Base-by-base conservation (phyloP, 2,329 filamentous ascomycete species). In the Orbilia oligospora region DNA sequence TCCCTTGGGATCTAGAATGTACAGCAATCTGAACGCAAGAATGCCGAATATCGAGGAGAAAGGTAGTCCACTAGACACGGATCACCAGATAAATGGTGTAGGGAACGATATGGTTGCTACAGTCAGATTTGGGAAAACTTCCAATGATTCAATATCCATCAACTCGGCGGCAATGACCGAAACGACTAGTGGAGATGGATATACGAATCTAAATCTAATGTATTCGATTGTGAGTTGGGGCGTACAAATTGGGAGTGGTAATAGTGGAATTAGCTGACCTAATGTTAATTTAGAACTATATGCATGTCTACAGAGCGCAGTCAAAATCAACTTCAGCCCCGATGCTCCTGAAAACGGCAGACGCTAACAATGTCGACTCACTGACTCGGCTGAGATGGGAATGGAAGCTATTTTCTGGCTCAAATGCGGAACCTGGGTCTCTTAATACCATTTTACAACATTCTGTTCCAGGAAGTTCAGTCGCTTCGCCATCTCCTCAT, bases 391-490 rank as follows among this genome's bases (percentile, higher is more conserved):
- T 82, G 20, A 80, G 81, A 41, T 80, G 81, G 68, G 81, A 82
- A 73, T 82, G 81, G 81, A 82, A 80, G 53, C 70, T 82, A 16
- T 80, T 82, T 65, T 82, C 81, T 10, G 80, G 79, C 12, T 58
- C 66, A 27, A 56, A 68, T 38, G 56, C 70, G 5, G 76, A 79
- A 12, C 68, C 61, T 33, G 68, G 75, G 12, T 68, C 76, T 27
- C 44, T 44, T 61, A 33, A 64, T 56, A 63, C 67, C 12, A 55
- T 71, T 71, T 61, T 78, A 9, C 67, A 49, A 14, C 58, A 71
- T 27, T 78, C 80, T 14, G 36, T 76, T 14, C 70, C 73, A 12
- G 80, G 79, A 12, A 78, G 73, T 67, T 80, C 76, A 46, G 61
- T 79, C 9, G 44, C 79, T 3, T 69, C 70, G 3, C 80, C 72